phyloP scores from a whole-genome alignment of 2,329 filamentous ascomycete genomes.

The Dothidotthia symphoricarpi region DNA sequence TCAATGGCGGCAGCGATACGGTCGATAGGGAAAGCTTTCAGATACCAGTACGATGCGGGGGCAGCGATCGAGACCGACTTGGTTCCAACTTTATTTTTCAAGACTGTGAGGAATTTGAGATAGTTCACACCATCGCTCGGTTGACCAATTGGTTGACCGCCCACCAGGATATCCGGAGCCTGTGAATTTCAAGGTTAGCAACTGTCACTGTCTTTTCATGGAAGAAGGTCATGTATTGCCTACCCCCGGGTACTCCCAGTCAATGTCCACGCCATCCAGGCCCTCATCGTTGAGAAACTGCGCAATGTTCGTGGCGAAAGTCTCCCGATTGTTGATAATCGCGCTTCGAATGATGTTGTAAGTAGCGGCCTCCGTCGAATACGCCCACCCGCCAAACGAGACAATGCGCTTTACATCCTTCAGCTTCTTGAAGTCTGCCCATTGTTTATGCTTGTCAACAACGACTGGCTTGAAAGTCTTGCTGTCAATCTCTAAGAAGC shows the following conservation, averaged over 20 bases:
- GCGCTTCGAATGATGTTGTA: constrained; percentile 42
- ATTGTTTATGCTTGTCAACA: constrained; percentile 26
- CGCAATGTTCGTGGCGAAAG: constrained; percentile 22
- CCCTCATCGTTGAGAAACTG: no score
- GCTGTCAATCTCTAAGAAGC: constrained; percentile 5
- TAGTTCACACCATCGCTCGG: constrained; percentile 39
- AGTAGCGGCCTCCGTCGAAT: constrained; percentile 42
- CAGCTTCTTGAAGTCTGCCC: constrained; percentile 34
- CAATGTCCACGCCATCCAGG: constrained; percentile 46
- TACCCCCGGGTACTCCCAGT: constrained; percentile 49
- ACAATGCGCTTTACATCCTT: constrained; percentile 40
- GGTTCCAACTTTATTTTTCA: constrained; percentile 10
- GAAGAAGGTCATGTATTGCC: no score
- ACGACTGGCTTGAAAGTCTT: constrained; percentile 21
- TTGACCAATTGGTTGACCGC: constrained; percentile 32
- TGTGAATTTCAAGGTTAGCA: no score
- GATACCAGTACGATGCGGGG: constrained; percentile 34
- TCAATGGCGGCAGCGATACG: constrained; percentile 21
- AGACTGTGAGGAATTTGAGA: no score
- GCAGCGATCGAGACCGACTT: constrained; percentile 26
- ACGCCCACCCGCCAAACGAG: constrained; percentile 49
- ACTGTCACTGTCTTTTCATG: no score
- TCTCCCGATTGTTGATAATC: constrained; percentile 41
- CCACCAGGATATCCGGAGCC: constrained; percentile 40
- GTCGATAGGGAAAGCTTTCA: constrained; percentile 26